A percentile compares a stretch with the other conserved stretches of the same genome.
Evolutionary conservation across 208 protist species (phyloP).

Genomic region (Acanthamoeba sp.): DNA sequence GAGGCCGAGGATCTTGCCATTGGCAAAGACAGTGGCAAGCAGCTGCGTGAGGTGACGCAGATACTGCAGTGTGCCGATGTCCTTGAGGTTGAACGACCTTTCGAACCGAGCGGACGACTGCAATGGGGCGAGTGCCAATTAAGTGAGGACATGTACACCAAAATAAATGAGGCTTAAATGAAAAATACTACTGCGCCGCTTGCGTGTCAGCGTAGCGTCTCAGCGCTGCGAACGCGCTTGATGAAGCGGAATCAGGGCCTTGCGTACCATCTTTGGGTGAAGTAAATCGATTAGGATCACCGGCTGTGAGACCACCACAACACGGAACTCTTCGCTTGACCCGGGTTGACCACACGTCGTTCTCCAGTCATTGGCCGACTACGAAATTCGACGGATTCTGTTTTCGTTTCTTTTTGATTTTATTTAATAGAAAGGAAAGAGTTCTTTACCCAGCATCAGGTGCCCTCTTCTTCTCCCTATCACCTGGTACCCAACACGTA

Average conservation of each 20-base stretch:
- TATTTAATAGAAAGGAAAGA: no score
- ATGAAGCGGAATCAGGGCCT: no score
- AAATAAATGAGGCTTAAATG: no score
- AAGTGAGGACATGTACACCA: neutral
- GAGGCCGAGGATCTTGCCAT: slow-evolving; percentile 49
- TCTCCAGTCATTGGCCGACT: neutral
- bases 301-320: neutral
- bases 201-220: no score
- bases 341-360: slow-evolving; percentile 12
- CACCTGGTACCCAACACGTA: no score
- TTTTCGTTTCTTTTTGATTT: neutral
- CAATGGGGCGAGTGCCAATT: neutral
- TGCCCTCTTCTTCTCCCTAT: no score
- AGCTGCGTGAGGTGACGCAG: slow-evolving; percentile 29
- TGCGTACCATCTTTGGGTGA: neutral
- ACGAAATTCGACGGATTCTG: neutral
- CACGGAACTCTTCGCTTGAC: neutral
- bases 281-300: slow-evolving; percentile 1
- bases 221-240: no score
- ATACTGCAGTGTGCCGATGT: slow-evolving; percentile 23
- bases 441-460: no score
- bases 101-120: slow-evolving; percentile 32
- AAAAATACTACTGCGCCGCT: no score
- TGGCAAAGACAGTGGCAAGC: slow-evolving; percentile 47
- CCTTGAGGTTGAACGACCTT: neutral